Evolutionary conservation across 192 early-diverging fungal species (phyloP).

Genomic region (Backusella liffmaniae): DNA sequence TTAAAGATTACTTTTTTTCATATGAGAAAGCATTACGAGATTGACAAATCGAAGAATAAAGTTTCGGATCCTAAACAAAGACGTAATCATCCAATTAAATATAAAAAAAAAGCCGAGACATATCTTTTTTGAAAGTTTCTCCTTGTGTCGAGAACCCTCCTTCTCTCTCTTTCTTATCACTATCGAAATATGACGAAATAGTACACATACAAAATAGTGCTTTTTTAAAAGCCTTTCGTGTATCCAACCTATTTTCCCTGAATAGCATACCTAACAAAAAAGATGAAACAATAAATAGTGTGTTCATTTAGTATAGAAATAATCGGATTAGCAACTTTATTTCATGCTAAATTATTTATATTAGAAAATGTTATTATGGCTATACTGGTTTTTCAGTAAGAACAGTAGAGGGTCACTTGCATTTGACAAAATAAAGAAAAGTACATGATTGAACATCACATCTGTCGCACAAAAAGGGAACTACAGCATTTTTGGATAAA

Average conservation of each 20-base stretch:
- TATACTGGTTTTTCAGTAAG: too few species aligned
- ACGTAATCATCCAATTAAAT: not conserved
- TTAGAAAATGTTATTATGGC: not conserved
- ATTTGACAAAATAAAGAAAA: too few species aligned
- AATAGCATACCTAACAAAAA: too few species aligned
- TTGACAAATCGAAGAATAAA: not conserved
- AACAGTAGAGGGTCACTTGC: too few species aligned
- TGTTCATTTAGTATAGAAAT: too few species aligned
- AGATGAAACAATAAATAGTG: not conserved
- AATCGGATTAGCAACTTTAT: too few species aligned
- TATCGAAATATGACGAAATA: not conserved
- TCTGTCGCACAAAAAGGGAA: too few species aligned
- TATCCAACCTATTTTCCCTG: too few species aligned
- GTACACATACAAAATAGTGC: not conserved
- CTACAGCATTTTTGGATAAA: too few species aligned
- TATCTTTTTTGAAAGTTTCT: not conserved
- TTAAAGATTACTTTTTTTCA: not conserved
- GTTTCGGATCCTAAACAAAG: not conserved
- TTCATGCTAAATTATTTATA: not conserved
- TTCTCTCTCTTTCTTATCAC: not conserved
- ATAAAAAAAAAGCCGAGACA: not conserved
- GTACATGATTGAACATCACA: too few species aligned
- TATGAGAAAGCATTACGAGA: not conserved
- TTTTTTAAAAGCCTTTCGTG: too few species aligned
- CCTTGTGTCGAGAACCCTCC: not conserved